Percentiles rank a stretch among this genome's conserved stretches.
Conservation (phyloP, 2,329 filamentous ascomycete genomes). For the Alternaria arborescens region DNA sequence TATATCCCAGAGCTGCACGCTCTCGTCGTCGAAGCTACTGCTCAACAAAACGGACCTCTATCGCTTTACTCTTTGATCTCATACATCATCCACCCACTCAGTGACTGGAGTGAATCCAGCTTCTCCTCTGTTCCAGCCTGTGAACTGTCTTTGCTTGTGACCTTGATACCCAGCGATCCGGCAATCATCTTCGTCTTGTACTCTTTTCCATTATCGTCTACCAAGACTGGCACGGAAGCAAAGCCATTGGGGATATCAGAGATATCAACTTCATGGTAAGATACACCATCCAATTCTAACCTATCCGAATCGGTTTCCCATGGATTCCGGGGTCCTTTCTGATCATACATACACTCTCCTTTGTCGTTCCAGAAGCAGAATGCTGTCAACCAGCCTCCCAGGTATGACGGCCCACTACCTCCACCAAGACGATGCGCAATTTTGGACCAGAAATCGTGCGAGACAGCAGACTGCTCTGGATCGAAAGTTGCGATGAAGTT, state of each 20-base stretch:
- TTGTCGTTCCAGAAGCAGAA: slow-evolving; percentile 30
- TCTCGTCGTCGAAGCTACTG: neutral
- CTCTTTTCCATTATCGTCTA: slow-evolving; percentile 18
- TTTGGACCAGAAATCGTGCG: slow-evolving; percentile 23
- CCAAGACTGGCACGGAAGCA: slow-evolving; percentile 19
- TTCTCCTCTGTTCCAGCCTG: neutral
- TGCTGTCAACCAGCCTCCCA: slow-evolving; percentile 31
- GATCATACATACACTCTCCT: slow-evolving; percentile 14
- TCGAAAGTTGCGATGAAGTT: slow-evolving; percentile 26
- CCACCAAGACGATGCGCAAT: slow-evolving; percentile 4
- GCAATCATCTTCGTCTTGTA: slow-evolving; percentile 24
- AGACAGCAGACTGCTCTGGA: neutral
- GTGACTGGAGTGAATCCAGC: slow-evolving; percentile 21
- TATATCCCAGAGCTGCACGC: no score
- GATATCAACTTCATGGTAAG: slow-evolving; percentile 12
- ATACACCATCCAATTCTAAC: slow-evolving; percentile 8
- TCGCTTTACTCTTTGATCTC: neutral
- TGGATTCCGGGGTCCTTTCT: neutral
- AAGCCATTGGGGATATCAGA: slow-evolving; percentile 13
- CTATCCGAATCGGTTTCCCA: neutral
- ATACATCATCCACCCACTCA: slow-evolving; percentile 26
- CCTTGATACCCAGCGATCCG: slow-evolving; percentile 20
- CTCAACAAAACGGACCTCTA: neutral
- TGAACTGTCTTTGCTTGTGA: slow-evolving; percentile 6
- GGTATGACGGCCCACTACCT: slow-evolving; percentile 10